These are phyloP conservation scores for Phialocephala sp. DNA, from an alignment of 2,329 filamentous ascomycete genomes.

Conservation along the genomic window DNA sequence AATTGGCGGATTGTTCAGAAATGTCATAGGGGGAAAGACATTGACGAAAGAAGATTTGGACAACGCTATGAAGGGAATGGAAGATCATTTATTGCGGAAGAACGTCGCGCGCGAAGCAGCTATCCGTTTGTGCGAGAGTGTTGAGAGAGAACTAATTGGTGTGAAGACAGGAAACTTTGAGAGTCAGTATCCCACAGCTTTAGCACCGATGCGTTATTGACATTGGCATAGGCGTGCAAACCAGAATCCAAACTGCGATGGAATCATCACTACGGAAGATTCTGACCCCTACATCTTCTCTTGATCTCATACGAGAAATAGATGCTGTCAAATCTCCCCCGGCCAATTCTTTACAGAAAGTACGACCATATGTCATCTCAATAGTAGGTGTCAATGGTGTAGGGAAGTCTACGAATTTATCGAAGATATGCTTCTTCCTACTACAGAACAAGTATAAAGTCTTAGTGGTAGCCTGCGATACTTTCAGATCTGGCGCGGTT, in stretches of 20 bases:
- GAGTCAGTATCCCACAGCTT: constrained; percentile 48
- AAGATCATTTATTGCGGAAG: constrained; percentile 91
- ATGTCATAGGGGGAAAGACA: constrained; percentile 93
- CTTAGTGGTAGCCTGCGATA: constrained; percentile 92
- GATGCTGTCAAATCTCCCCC: constrained; percentile 75
- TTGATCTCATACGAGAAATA: constrained; percentile 94
- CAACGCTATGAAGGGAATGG: constrained; percentile 94
- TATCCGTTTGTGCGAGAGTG: constrained; percentile 86
- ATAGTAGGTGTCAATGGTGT: constrained; percentile 99
- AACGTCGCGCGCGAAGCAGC: constrained; percentile 96
- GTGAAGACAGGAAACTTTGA: constrained; percentile 94
- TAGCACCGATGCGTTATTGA: constrained; percentile 28
- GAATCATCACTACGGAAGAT: constrained; percentile 93
- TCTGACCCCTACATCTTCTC: constrained; percentile 90
- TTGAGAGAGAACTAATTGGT: constrained; percentile 87
- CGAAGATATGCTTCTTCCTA: constrained; percentile 97
- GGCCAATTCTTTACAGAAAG: constrained; percentile 63
- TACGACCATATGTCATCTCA: constrained; percentile 93
- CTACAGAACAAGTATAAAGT: constrained; percentile 97
- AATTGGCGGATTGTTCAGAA: constrained; percentile 88
- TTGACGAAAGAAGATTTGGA: constrained; percentile 87
- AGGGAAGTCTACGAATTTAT: constrained; percentile 96
- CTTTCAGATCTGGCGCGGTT: constrained; percentile 95
- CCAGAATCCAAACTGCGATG: constrained; percentile 84
- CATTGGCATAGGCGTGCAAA: constrained; percentile 66